These are phyloP conservation scores for Solanum gandarillasii DNA, from an alignment of 257 asterid genomes.

Conservation along the genomic window DNA sequence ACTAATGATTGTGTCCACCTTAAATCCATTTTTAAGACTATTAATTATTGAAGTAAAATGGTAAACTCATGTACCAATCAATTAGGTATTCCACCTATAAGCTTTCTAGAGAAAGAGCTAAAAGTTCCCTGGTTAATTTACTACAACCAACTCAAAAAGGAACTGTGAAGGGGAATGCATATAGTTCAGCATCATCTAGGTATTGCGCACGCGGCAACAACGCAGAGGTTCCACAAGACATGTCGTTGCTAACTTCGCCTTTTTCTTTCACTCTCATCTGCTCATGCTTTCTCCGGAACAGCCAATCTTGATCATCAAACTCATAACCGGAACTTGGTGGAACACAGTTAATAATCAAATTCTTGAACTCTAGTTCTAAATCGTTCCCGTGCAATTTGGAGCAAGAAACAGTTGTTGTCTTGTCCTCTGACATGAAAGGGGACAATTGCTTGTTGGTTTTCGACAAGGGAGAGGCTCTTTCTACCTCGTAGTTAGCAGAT, in stretches of 20 bases:
- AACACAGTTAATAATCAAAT: conserved; percentile 30
- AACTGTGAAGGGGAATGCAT: conserved; percentile 42
- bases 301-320: conserved; percentile 48
- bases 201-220: conserved; percentile 35
- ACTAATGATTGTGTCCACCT: too few species aligned
- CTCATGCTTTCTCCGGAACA: conserved; percentile 7
- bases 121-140: conserved; percentile 6
- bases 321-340: conserved; percentile 12
- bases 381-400: conserved; percentile 12
- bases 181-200: conserved; percentile 38
- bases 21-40: too few species aligned
- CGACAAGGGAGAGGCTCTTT: not conserved
- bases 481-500: not conserved
- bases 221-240: conserved; percentile 12
- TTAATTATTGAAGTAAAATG: too few species aligned
- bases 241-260: not conserved
- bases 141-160: conserved; percentile 33
- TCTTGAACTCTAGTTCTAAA: conserved; percentile 9
- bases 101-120: not conserved
- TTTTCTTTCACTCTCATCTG: conserved; percentile 9
- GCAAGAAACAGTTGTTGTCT: conserved; percentile 6
- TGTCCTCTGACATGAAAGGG: not conserved
- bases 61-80: too few species aligned
- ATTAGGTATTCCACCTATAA: not conserved
- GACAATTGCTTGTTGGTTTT: not conserved